phyloP scores from a whole-genome alignment of 108 stramenopile species.

The Cyclotella baltica region DNA sequence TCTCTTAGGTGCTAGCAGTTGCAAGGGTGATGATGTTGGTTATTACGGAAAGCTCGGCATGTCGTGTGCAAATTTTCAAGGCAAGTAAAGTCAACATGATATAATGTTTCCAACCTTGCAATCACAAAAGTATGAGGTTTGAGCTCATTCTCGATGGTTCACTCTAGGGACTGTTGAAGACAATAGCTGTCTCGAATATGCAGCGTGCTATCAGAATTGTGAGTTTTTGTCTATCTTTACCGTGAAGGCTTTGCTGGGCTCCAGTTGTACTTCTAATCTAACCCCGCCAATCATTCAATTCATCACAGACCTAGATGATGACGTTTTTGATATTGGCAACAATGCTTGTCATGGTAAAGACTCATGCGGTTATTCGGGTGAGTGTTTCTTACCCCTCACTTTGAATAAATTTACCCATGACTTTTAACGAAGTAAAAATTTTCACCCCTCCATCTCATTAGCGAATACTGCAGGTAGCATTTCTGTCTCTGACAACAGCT shows the following conservation, averaged over 20 bases:
- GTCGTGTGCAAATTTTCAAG: no score
- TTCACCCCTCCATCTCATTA: not conserved
- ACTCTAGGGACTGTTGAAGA: not conserved
- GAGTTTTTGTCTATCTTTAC: not conserved
- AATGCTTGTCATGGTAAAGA: not conserved
- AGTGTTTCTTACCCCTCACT: not conserved
- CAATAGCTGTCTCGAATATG: not conserved
- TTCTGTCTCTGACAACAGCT: not conserved
- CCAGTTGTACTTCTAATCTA: no score
- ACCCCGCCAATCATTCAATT: not conserved
- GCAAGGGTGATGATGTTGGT: no score
- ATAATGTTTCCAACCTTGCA: not conserved
- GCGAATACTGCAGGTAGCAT: not conserved
- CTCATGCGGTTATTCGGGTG: not conserved
- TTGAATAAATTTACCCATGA: not conserved
- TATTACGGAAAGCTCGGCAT: no score
- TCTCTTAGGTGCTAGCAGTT: no score
- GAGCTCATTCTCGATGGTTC: not conserved
- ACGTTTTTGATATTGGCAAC: not conserved
- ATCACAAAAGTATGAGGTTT: not conserved
- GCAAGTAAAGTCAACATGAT: not conserved
- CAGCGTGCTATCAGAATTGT: not conserved
- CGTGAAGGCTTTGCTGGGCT: not conserved
- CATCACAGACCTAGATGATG: no score
- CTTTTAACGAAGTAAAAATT: not conserved